Percentiles rank a stretch among this genome's conserved stretches.
Conservation (phyloP, 139 green algal species). For the Zygnema cylindricum region DNA sequence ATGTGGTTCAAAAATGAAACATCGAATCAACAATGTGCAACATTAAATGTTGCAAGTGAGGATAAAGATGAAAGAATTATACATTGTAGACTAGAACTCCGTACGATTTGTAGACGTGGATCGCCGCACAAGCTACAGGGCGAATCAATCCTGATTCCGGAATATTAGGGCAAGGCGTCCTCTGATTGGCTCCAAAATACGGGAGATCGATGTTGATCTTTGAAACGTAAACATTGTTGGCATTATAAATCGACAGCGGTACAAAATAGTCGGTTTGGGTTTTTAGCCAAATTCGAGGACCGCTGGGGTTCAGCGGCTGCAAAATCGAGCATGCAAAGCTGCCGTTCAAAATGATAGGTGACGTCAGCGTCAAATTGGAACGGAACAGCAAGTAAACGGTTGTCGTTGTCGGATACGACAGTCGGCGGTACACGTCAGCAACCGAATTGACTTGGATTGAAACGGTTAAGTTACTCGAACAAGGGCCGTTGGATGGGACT, state of each 20-base stretch:
- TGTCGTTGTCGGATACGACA: not conserved
- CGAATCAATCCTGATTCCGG: not conserved
- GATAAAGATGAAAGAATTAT: not conserved
- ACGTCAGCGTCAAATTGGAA: not conserved
- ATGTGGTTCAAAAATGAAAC: too few species aligned
- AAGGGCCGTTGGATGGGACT: not conserved
- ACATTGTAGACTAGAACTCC: not conserved
- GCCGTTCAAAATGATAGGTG: not conserved
- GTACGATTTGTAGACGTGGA: not conserved
- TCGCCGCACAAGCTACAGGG: not conserved
- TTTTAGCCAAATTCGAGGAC: not conserved
- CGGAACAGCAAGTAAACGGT: not conserved
- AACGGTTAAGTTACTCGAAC: not conserved
- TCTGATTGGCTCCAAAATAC: not conserved
- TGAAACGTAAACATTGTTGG: not conserved
- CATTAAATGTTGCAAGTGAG: not conserved
- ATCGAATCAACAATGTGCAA: not conserved
- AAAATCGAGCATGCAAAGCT: not conserved
- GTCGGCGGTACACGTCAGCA: not conserved
- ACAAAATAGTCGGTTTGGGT: not conserved
- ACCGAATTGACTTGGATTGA: not conserved
- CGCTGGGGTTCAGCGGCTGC: not conserved
- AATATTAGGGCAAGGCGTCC: not conserved
- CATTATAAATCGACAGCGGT: not conserved
- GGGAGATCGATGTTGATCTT: not conserved